Evolutionary conservation across 768 basidiomycete species (phyloP).

Genomic region (Mycena polygramma): DNA sequence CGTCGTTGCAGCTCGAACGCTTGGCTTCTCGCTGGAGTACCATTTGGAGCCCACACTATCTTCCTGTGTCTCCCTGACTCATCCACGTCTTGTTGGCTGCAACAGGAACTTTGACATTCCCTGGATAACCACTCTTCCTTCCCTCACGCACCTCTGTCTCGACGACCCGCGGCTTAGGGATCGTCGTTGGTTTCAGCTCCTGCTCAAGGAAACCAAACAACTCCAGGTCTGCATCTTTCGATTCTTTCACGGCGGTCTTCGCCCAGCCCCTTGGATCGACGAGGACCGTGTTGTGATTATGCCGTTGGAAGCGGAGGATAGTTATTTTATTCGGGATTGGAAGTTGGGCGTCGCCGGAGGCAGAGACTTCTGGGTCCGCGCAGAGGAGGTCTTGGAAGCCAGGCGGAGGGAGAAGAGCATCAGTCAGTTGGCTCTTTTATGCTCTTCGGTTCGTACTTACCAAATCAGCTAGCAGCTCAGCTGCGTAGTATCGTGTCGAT

Average conservation of each 20-base stretch:
- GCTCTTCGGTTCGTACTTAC: too few species aligned
- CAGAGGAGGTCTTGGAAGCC: not conserved
- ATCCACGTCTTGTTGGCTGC: not conserved
- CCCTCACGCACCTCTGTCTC: conserved; percentile 4
- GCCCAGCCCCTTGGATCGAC: not conserved
- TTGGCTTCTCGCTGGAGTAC: not conserved
- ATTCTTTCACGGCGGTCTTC: too few species aligned
- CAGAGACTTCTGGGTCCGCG: conserved; percentile 7
- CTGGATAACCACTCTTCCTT: not conserved
- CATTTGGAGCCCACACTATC: not conserved
- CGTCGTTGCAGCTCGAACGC: not conserved
- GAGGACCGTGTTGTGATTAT: not conserved
- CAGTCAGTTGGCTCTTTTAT: too few species aligned
- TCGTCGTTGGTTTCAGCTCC: too few species aligned
- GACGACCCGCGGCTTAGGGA: too few species aligned
- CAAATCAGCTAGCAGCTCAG: too few species aligned
- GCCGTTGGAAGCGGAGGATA: not conserved
- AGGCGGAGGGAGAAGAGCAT: not conserved
- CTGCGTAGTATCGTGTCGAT: too few species aligned
- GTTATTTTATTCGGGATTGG: not conserved
- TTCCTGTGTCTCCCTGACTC: not conserved
- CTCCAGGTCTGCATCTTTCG: not conserved
- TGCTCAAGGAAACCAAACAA: not conserved
- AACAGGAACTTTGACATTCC: too few species aligned
- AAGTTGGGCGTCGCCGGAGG: not conserved